Evolutionary conservation across 306 rosid genomes (phyloP).

Genomic region (Medicago truncatula): DNA sequence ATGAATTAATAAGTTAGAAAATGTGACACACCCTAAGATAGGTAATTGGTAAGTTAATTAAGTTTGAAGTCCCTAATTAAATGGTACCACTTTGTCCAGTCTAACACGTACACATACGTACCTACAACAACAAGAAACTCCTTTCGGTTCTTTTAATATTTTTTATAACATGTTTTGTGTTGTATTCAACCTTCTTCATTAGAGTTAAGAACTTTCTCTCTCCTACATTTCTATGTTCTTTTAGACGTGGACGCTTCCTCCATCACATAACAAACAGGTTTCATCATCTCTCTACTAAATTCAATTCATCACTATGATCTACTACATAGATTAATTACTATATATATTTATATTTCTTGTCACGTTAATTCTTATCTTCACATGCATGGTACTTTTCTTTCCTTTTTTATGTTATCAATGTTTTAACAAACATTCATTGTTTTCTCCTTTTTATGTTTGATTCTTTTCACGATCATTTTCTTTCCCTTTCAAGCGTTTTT

Average conservation of each 20-base stretch:
- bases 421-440: constrained; percentile 47
- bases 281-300: neutral
- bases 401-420: neutral
- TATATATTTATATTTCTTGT: neutral
- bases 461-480: neutral
- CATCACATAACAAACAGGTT: constrained; percentile 49
- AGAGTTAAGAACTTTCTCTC: constrained; percentile 7
- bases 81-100: constrained; percentile 28
- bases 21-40: neutral
- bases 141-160: constrained; percentile 12
- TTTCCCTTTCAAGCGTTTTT: constrained; percentile 21
- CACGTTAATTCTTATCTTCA: neutral
- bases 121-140: neutral
- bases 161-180: neutral
- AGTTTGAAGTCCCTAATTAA: constrained; percentile 19
- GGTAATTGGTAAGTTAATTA: neutral
- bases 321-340: neutral
- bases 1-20: too few relatives aligned
- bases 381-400: neutral
- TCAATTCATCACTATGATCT: constrained; percentile 34
- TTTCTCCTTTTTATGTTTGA: neutral
- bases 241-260: constrained; percentile 34
- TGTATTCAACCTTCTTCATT: constrained; percentile 4
- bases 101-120: constrained; percentile 2
- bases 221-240: constrained; percentile 2